Evolutionary conservation across 225 moss, liverwort and hornwort species (phyloP).

Genomic region (Pleurozium schreberi): DNA sequence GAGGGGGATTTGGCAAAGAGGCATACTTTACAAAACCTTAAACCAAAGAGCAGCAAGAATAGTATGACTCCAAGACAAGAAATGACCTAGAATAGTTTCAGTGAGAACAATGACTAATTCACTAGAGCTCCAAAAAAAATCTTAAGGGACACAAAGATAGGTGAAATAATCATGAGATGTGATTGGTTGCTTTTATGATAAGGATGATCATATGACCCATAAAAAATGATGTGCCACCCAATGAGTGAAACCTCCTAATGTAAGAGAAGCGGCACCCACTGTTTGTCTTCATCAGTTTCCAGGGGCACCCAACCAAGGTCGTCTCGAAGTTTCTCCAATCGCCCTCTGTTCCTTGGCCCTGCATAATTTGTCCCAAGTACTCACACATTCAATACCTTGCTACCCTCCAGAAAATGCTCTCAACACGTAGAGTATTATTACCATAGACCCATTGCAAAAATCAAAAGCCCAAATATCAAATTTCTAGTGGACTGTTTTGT

Average conservation of each 20-base stretch:
- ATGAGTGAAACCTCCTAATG: not conserved
- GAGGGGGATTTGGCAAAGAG: not conserved
- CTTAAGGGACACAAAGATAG: not conserved
- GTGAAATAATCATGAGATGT: too few relatives aligned
- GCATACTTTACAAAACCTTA: not conserved
- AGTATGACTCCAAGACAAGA: not conserved
- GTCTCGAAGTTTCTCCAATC: constrained; percentile 63
- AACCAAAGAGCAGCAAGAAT: not conserved
- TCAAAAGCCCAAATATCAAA: not conserved
- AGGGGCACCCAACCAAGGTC: constrained; percentile 70
- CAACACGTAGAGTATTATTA: not conserved
- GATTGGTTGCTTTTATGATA: not conserved
- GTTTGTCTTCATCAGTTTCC: constrained; percentile 78
- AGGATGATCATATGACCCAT: not conserved
- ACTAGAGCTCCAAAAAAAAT: not conserved
- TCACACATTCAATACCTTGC: not conserved
- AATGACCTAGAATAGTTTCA: not conserved
- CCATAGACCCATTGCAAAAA: not conserved
- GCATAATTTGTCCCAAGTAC: not conserved
- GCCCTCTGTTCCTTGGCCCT: constrained; percentile 73
- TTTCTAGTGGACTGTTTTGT: not conserved
- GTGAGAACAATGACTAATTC: not conserved
- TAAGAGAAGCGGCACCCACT: constrained; percentile 54
- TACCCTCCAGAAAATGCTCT: not conserved
- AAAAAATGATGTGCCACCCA: not conserved